Evolutionary conservation across 2,329 filamentous ascomycete genomes (phyloP).

Genomic region (Emericellopsis cladophorae): DNA sequence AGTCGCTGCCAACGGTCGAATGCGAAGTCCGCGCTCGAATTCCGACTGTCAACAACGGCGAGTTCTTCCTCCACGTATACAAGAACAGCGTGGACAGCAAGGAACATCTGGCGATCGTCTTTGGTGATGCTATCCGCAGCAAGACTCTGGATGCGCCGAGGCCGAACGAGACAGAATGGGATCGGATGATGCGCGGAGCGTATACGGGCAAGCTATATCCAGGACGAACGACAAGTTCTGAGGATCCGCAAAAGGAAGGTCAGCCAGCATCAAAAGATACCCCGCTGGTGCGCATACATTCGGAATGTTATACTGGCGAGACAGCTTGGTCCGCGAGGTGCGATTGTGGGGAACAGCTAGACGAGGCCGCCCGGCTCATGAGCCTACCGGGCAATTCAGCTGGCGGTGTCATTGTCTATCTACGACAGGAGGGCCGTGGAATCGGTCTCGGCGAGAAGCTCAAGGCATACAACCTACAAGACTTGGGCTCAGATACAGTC

Average conservation of each 20-base stretch:
- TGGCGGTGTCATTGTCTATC: slow-evolving; percentile 88
- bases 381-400: slow-evolving; percentile 48
- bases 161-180: slow-evolving; percentile 71
- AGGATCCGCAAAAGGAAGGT: slow-evolving; percentile 23
- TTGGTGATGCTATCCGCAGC: slow-evolving; percentile 74
- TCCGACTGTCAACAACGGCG: slow-evolving; percentile 77
- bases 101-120: slow-evolving; percentile 94
- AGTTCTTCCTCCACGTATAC: slow-evolving; percentile 97
- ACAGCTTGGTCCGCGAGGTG: slow-evolving; percentile 97
- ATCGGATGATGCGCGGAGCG: slow-evolving; percentile 87
- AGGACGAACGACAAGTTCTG: slow-evolving; percentile 64
- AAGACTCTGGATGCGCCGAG: slow-evolving; percentile 56
- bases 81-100: slow-evolving; percentile 88
- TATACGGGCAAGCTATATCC: slow-evolving; percentile 83
- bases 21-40: slow-evolving; percentile 93
- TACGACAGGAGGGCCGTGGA: slow-evolving; percentile 89
- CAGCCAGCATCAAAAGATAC: not conserved
- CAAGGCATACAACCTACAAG: slow-evolving; percentile 96
- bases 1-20: slow-evolving; percentile 70
- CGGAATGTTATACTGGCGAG: slow-evolving; percentile 96
- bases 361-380: slow-evolving; percentile 93
- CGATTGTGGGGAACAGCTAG: slow-evolving; percentile 94
- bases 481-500: slow-evolving; percentile 93
- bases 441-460: slow-evolving; percentile 93
- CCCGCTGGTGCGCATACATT: slow-evolving; percentile 88